Evolutionary conservation across 345 rosid species (phyloP).

Genomic region (Eucalyptus erythrocorys): DNA sequence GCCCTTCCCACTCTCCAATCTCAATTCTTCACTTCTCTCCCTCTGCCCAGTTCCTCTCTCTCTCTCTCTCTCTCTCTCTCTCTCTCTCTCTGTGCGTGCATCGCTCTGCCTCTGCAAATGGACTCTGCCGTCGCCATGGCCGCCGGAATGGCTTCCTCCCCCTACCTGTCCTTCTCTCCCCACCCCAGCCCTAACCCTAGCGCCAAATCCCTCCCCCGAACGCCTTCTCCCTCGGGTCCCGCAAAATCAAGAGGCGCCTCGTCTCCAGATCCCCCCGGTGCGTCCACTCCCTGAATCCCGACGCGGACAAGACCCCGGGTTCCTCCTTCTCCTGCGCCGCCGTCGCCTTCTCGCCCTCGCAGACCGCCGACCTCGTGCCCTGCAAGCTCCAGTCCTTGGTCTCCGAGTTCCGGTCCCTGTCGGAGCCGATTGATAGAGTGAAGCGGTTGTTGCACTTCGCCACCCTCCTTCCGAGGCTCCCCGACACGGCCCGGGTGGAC

Average conservation of each 20-base stretch:
- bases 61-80: neutral
- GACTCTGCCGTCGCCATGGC: constrained; percentile 16
- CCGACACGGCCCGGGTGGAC: constrained; percentile 45
- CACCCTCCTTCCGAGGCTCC: constrained; percentile 37
- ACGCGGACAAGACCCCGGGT: neutral
- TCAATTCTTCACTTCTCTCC: neutral
- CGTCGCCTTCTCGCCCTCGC: constrained; percentile 28
- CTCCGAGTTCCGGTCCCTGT: constrained; percentile 51
- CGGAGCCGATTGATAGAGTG: constrained; percentile 52
- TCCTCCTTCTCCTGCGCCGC: constrained; percentile 48
- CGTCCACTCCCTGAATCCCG: constrained; percentile 12
- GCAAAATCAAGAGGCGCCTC: neutral
- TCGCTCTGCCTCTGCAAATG: neutral
- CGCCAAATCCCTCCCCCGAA: neutral
- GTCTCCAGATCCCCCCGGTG: constrained; percentile 17
- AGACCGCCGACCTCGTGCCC: constrained; percentile 29
- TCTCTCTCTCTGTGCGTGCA: neutral
- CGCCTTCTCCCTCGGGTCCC: constrained; percentile 10
- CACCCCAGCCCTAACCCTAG: constrained; percentile 11
- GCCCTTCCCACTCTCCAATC: neutral
- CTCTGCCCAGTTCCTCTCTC: neutral
- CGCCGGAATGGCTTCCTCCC: constrained; percentile 2
- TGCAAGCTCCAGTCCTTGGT: constrained; percentile 36
- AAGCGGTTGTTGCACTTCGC: constrained; percentile 67
- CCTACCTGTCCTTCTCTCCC: neutral